These are phyloP conservation scores for Chrysochromulina parva DNA, from an alignment of 78 protist genomes.

Conservation along the genomic window DNA sequence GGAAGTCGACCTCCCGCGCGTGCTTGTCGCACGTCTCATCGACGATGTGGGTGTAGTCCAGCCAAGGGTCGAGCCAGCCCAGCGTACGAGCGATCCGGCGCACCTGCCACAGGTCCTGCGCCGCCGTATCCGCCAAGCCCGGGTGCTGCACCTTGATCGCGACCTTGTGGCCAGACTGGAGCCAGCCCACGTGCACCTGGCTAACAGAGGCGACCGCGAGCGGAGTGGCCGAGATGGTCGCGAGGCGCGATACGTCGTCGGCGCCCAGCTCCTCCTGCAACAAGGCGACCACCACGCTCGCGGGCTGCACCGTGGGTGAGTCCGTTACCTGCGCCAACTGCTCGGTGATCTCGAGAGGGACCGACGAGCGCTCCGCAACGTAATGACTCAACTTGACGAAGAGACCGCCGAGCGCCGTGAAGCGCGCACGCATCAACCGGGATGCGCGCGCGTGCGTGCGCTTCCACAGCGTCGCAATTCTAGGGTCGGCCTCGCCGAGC, in stretches of 20 bases:
- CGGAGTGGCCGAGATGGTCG: background rate
- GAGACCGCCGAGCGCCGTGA: background rate
- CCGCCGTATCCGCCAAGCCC: background rate
- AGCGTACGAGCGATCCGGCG: too few relatives aligned
- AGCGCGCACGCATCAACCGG: background rate
- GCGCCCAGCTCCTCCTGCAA: background rate
- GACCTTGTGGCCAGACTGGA: background rate
- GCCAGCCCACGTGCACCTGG: background rate
- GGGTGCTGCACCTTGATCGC: background rate
- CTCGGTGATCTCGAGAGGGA: background rate
- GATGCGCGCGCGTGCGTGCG: background rate
- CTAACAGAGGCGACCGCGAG: background rate
- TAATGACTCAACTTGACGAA: slow-evolving; percentile 28
- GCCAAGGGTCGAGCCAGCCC: too few relatives aligned
- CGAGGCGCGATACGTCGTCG: background rate
- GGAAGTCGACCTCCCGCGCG: too few relatives aligned
- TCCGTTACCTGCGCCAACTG: background rate
- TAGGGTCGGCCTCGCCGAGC: background rate
- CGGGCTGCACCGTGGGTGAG: background rate
- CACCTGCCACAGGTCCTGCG: background rate
- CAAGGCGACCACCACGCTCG: background rate
- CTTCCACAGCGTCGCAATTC: background rate
- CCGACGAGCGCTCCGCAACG: background rate
- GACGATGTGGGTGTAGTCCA: too few relatives aligned
- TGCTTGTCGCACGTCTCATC: too few relatives aligned